A percentile compares a stretch with the other conserved stretches of the same genome.
Conservation (phyloP, 1,284 basidiomycete species). For the Somion occarium region DNA sequence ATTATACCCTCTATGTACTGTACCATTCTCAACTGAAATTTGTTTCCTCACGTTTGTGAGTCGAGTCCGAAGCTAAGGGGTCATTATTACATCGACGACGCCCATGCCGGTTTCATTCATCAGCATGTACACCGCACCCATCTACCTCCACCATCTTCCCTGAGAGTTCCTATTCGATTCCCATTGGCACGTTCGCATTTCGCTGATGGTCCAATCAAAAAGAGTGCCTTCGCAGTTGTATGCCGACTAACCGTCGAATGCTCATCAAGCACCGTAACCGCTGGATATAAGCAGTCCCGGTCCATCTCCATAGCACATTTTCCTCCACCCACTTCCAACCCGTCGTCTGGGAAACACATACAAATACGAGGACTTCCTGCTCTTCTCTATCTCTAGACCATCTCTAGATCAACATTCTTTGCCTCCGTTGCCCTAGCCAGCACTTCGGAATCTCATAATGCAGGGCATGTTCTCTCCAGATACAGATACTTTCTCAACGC, state of each 20-base stretch:
- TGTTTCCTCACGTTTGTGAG: no score
- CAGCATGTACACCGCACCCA: no score
- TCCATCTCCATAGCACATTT: neutral
- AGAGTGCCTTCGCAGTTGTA: neutral
- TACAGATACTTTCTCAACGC: slow-evolving; percentile 56
- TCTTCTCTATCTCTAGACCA: neutral
- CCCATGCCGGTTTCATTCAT: no score
- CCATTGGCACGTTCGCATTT: neutral
- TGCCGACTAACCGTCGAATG: neutral
- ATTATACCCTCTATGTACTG: neutral
- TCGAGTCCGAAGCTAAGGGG: no score
- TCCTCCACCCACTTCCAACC: neutral
- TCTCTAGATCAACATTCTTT: neutral
- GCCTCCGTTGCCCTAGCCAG: neutral
- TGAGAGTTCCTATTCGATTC: no score
- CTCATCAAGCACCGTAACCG: neutral
- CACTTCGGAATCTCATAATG: neutral
- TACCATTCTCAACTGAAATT: no score
- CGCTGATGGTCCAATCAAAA: neutral
- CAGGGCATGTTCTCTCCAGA: slow-evolving; percentile 34
- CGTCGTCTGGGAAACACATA: slow-evolving; percentile 1
- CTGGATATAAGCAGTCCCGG: neutral
- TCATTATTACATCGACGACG: no score
- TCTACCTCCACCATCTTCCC: no score
- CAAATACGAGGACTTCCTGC: neutral